Base-by-base conservation (phyloP, 768 basidiomycete species). In the Trametes cingulata region DNA sequence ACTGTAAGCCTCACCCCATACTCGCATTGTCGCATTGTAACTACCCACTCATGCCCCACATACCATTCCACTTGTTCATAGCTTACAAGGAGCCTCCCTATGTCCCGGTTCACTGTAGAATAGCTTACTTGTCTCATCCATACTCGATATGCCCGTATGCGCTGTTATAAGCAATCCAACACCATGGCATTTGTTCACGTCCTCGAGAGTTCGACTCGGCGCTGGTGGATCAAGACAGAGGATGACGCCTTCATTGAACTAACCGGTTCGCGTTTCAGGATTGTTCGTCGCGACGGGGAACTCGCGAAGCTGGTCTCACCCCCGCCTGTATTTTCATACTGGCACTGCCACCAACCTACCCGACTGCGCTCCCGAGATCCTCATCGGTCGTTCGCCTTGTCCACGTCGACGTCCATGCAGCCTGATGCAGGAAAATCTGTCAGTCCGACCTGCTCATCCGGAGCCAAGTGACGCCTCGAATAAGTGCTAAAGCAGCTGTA, bases 271-370 rank as follows among this genome's bases (percentile, higher is more conserved):
- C 40, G 56, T 57, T 57, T 57, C 47, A 57, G 27, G 47, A 49
- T 49, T 27, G 56, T 49, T 49, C 56, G 56, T 57, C 20, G 56
- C 56, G 56, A 57, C 56, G 56, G 56, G 40, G 56, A 20, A 42
- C n/a, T 55, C 20, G 54, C 54, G 39, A 35, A 37, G n/a, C n/a
- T 22, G 43, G 56, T 57, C 47, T 57, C 47, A 57, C n/a, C 40
- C 56, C 25, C 39, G 49, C 49, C 47, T 41, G 22, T 29, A 13
- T 48, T 57, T 40, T 50, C 47, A 57, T 15, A 20, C 20, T 57
- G 39, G 40, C 56, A 57, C 46, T 6, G 47, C 56, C 56, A 57
- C 56, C 47, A 27, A 6, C 10, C 25, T 57, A 57, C 37, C 39
- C 56, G 56, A 57, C 8, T n/a, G 25, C 14, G 33, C 20, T 42